Evolutionary conservation across 2,329 filamentous ascomycete species (phyloP), one percentile per base, ranked within the genome.

Genomic region (Bipolaris bicolor): DNA sequence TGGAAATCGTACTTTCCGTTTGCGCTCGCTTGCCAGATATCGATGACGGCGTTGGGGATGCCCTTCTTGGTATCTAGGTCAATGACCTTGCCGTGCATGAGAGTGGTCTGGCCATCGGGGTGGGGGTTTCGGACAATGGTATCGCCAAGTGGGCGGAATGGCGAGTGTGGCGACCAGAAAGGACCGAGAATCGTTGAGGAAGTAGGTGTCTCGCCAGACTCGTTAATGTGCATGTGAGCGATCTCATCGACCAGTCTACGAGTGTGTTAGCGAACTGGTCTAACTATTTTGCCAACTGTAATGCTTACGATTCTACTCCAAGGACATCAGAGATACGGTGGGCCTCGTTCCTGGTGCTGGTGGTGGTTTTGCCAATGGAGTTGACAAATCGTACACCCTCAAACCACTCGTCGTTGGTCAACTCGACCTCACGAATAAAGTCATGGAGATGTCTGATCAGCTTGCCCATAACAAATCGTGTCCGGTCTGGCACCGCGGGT

Each of bases 1-100:
- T 90, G 88, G 82, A 89, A 86, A 71, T 90, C 88, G 81, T 91
- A 91, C 73, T 88, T 87, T 75, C 88, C 89, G 79, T 91, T 91
- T 75, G 87, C 82, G 64, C 85, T 88, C 49, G 89, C 88, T 74
- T 92, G 88, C 89, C 89, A 92, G 80, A 91, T 88, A 73, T 92
- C 90, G 68, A 92, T 86, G 62, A 90, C 86, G 65, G 88, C 89
- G 68, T 82, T 80, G 52, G 82, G 83, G 68, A 92, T 87, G 60
- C 86, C 86, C 78, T 84, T 83, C 71, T 86, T 85, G 57, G 88
- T 90, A 62, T 84, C 80, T 64, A 88, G 80, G 70, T 90, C 87
- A 47, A 77, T 82, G 70, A 92, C 83, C 45, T 82, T 79, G 65
- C 89, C 89, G 80, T 91, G 88, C 86, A 92, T 90, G 65, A 83